Conservation (phyloP, 2,329 filamentous ascomycete genomes). For the Thelonectria discophora region DNA sequence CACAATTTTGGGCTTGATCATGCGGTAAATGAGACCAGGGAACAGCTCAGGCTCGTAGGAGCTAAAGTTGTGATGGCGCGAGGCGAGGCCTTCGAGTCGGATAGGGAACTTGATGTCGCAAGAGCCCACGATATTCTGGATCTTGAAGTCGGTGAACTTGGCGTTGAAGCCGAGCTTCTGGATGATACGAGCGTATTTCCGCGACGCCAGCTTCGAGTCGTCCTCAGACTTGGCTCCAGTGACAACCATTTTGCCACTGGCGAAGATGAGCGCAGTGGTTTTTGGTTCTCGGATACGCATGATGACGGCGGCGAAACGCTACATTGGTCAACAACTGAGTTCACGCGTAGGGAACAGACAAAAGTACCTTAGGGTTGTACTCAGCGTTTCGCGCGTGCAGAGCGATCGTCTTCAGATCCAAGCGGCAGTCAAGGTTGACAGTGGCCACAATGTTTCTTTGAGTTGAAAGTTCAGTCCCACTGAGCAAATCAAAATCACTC, state of each 20-base stretch:
- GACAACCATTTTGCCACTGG: slow-evolving; percentile 99
- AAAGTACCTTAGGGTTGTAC: slow-evolving; percentile 94
- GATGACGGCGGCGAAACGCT: slow-evolving; percentile 99
- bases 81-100: slow-evolving; percentile 92
- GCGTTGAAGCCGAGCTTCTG: slow-evolving; percentile 99
- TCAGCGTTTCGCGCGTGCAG: slow-evolving; percentile 97
- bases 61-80: slow-evolving; percentile 98
- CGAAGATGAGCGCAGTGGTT: slow-evolving; percentile 97
- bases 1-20: slow-evolving; percentile 99
- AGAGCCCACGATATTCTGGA: slow-evolving; percentile 98
- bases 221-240: slow-evolving; percentile 98
- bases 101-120: slow-evolving; percentile 99
- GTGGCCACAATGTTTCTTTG: slow-evolving; percentile 99
- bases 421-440: slow-evolving; percentile 95
- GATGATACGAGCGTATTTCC: slow-evolving; percentile 98
- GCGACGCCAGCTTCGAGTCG: slow-evolving; percentile 93
- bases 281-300: slow-evolving; percentile 99
- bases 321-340: slow-evolving; percentile 45
- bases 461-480: slow-evolving; percentile 62
- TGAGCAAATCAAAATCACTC: slow-evolving; percentile 47
- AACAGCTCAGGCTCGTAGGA: slow-evolving; percentile 99
- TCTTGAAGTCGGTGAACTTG: slow-evolving; percentile 99
- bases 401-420: slow-evolving; percentile 98
- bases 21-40: slow-evolving; percentile 98
- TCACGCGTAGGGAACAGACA: slow-evolving; percentile 37